Conservation (phyloP, 768 basidiomycete genomes). For the Pisolithus albus region DNA sequence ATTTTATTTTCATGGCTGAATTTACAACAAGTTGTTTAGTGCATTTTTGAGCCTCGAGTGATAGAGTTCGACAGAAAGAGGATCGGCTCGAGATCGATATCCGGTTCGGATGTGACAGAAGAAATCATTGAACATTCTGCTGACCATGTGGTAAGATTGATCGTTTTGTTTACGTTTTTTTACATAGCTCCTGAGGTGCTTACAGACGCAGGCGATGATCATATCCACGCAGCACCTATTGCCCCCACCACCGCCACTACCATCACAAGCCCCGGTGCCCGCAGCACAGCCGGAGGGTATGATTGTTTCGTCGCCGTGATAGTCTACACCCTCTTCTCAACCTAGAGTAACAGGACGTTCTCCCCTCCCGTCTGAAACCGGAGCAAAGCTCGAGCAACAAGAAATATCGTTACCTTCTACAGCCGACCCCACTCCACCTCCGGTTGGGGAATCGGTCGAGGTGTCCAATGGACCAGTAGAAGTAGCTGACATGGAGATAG, state of each 20-base stretch:
- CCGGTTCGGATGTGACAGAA: conserved; percentile 59
- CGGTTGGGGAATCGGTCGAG: conserved; percentile 15
- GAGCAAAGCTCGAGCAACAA: conserved; percentile 28
- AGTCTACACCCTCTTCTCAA: background rate
- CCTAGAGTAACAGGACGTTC: conserved; percentile 15
- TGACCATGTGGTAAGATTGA: conserved; percentile 41
- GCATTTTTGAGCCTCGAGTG: conserved; percentile 87
- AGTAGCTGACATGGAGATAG: conserved; percentile 45
- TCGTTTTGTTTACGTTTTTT: background rate
- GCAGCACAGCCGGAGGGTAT: conserved; percentile 24
- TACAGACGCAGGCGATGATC: conserved; percentile 83
- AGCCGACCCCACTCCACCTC: conserved; percentile 27
- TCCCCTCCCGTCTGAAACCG: conserved; percentile 16
- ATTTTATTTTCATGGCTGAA: background rate
- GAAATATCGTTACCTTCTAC: conserved; percentile 28
- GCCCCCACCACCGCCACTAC: conserved; percentile 26
- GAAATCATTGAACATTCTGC: conserved; percentile 57
- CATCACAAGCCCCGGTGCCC: conserved; percentile 16
- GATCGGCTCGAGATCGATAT: conserved; percentile 40
- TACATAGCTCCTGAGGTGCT: conserved; percentile 3
- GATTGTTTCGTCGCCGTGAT: background rate
- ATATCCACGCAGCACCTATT: conserved; percentile 81
- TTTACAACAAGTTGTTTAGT: conserved; percentile 38
- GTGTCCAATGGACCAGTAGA: conserved; percentile 34
- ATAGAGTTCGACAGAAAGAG: conserved; percentile 84